Conservation (phyloP, 1,139 yeast species). For the Debaryomyces singareniensis region DNA sequence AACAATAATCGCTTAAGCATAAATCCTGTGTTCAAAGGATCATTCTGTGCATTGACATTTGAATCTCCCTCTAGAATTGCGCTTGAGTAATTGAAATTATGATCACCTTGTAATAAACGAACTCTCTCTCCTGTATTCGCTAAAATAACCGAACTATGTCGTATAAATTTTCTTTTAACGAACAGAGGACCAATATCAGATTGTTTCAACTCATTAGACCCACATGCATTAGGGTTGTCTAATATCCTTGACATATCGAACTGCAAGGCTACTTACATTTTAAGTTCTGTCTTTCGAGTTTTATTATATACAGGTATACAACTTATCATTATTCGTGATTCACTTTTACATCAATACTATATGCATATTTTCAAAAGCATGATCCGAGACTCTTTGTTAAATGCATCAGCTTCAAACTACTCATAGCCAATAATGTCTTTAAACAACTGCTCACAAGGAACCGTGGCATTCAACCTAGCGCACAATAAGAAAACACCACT, state of each 20-base stretch:
- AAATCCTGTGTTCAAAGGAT: slow-evolving; percentile 2
- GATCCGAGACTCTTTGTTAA: too few relatives aligned
- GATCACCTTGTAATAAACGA: slow-evolving; percentile 23
- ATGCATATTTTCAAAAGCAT: too few relatives aligned
- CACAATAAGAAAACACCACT: slow-evolving; percentile 92
- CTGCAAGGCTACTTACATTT: too few relatives aligned
- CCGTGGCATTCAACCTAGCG: slow-evolving; percentile 76
- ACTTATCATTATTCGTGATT: too few relatives aligned
- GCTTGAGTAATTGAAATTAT: slow-evolving; percentile 15
- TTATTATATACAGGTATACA: too few relatives aligned
- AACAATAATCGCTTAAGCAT: slow-evolving; percentile 2
- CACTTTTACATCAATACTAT: too few relatives aligned
- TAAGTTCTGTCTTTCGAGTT: too few relatives aligned
- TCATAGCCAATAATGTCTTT: slow-evolving; percentile 56
- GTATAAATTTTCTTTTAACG: slow-evolving; percentile 10
- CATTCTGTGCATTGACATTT: slow-evolving; percentile 3
- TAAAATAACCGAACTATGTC: slow-evolving; percentile 33
- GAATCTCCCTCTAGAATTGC: slow-evolving; percentile 13
- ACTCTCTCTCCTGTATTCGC: slow-evolving; percentile 38
- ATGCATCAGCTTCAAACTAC: too few relatives aligned
- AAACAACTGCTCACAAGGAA: slow-evolving; percentile 77
- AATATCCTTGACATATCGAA: too few relatives aligned
- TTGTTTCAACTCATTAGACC: too few relatives aligned
- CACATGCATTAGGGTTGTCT: too few relatives aligned
- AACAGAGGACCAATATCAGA: too few relatives aligned